Percentiles rank a stretch among this genome's conserved stretches.
These are phyloP conservation scores for Colletotrichum endophyticum DNA, from an alignment of 2,329 filamentous ascomycete genomes.

Conservation along the genomic window DNA sequence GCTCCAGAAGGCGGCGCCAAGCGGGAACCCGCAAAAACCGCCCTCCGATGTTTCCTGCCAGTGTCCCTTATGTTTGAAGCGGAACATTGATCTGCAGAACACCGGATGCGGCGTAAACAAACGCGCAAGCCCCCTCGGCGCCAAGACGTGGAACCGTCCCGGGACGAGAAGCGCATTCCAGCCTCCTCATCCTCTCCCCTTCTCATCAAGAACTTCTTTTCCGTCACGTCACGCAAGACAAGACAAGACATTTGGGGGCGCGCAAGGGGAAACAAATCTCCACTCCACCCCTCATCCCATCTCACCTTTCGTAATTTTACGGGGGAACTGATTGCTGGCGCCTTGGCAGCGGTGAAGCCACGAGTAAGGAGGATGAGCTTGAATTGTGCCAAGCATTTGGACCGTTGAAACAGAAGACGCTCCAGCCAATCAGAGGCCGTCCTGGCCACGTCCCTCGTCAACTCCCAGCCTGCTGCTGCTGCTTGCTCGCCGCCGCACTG, in stretches of 20 bases:
- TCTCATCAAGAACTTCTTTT: not conserved
- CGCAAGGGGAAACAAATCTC: not conserved
- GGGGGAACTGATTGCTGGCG: not conserved
- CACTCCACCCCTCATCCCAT: not conserved
- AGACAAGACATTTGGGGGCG: not conserved
- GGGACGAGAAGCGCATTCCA: not conserved
- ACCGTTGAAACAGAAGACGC: not conserved
- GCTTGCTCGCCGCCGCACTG: not conserved
- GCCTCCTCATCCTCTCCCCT: not conserved
- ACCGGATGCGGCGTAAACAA: not conserved
- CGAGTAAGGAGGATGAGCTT: constrained; percentile 11
- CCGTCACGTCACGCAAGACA: not conserved
- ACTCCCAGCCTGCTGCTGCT: not conserved
- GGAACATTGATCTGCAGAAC: not conserved
- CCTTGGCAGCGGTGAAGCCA: not conserved
- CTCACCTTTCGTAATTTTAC: not conserved
- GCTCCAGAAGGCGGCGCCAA: not conserved
- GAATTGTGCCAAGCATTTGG: constrained; percentile 1
- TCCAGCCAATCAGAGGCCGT: not conserved
- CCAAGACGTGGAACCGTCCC: not conserved
- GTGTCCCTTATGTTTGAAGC: not conserved
- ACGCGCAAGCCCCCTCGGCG: not conserved
- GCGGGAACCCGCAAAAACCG: not conserved
- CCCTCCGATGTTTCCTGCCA: not conserved
- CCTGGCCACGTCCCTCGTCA: not conserved